phyloP scores from a whole-genome alignment of 2,329 filamentous ascomycete species.

The Aspergillus uvarum region DNA sequence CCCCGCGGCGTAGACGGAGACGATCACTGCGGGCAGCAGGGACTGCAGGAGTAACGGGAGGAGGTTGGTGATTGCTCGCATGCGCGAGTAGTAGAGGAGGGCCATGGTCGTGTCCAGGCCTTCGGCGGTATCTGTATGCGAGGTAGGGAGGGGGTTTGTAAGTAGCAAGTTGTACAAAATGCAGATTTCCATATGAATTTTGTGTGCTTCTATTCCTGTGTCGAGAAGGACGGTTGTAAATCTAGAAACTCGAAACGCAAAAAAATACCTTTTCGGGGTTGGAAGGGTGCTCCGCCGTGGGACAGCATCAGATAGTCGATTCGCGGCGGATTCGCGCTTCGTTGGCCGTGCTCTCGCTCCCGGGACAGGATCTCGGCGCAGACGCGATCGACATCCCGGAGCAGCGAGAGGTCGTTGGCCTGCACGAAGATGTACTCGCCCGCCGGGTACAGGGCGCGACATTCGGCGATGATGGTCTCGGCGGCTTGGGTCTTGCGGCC shows the following conservation, averaged over 20 bases:
- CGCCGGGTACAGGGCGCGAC: background rate
- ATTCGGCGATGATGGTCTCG: slow-evolving; percentile 7
- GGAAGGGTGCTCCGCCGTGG: background rate
- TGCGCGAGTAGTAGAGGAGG: slow-evolving; percentile 10
- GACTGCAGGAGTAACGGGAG: slow-evolving; percentile 7
- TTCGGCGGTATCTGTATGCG: slow-evolving; percentile 7
- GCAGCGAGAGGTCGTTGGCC: background rate
- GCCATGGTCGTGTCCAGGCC: slow-evolving; percentile 9
- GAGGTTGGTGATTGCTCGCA: slow-evolving; percentile 5
- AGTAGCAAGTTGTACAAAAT: no score
- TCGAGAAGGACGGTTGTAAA: no score
- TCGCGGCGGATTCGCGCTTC: no score
- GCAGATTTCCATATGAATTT: no score
- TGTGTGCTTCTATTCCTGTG: background rate
- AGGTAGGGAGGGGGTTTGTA: no score
- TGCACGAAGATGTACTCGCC: slow-evolving; percentile 1
- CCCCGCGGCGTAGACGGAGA: slow-evolving; percentile 7
- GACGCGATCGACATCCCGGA: background rate
- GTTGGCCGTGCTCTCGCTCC: background rate
- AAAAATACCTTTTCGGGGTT: slow-evolving; percentile 2
- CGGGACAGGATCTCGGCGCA: background rate
- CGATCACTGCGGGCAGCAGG: background rate
- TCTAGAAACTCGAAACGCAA: no score
- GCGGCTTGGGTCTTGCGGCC: slow-evolving; percentile 7
- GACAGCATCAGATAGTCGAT: slow-evolving; percentile 11